Evolutionary conservation across 2,329 filamentous ascomycete genomes (phyloP), one percentile per base, ranked within the genome.

Genomic region (Cytospora paraplurivora): DNA sequence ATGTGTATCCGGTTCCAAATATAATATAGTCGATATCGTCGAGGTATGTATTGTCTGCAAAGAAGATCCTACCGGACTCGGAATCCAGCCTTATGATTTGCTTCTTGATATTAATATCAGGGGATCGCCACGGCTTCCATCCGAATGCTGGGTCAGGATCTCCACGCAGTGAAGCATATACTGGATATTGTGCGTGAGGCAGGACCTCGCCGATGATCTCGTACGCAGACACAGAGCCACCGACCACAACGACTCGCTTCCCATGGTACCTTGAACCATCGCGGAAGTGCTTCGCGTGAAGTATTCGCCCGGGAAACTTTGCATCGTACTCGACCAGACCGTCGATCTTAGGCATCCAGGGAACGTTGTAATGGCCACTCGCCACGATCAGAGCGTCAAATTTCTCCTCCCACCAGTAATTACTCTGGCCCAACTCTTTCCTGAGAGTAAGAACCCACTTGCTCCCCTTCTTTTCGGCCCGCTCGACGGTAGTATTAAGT

Each of bases 1-100:
- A 87, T 0, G 79, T 80, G 68, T 86, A 87, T 0, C 85, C 85
- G 0, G 85, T 88, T 5, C 81, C 85, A 61, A 87, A 85, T 55
- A 88, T 80, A 38, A 88, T 77, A 56, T 82, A 71, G 67, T 88
- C 84, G 7, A 87, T 79, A 7, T 80, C 75, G 0, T 78, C 69
- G 0, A 84, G 72, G 0, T 68, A 74, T 0, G 78, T 78, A 0
- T 82, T 82, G 57, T 87, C 82, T 55, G 78, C 76, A 58, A 87
- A 86, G 35, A 79, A 73, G 0, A 86, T 77, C 0, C 73, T 76
- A 19, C 79, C 72, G 0, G 69, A 67, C 32, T 65, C 59, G 0
- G 75, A 69, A 11, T 72, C 73, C 5, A 83, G 71, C 4, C 74
- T 70, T 3, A 74, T 72, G n/a, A 84, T 80, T 4, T 79, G 77